A percentile compares a stretch with the other conserved stretches of the same genome.
These are phyloP conservation scores for Cladophialophora carrionii DNA, from an alignment of 2,329 filamentous ascomycete species.

Conservation along the genomic window DNA sequence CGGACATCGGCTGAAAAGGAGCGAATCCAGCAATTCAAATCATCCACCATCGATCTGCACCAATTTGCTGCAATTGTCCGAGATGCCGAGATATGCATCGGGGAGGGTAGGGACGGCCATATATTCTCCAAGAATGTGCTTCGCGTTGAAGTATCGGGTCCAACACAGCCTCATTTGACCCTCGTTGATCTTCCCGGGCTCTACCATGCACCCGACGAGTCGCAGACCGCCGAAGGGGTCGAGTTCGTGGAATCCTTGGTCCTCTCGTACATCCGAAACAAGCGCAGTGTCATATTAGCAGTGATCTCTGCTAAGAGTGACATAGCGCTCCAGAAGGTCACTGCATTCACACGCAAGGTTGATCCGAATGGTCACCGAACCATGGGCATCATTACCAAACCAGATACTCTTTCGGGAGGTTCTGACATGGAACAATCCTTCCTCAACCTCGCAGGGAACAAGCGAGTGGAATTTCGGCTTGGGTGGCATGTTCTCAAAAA, in stretches of 20 bases:
- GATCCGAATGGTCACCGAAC: constrained; percentile 28
- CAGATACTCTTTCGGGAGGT: constrained; percentile 39
- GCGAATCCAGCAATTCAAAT: constrained; percentile 32
- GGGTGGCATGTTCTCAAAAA: constrained; percentile 42
- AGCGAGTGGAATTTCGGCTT: constrained; percentile 39
- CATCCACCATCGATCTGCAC: constrained; percentile 34
- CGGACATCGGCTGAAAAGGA: constrained; percentile 28
- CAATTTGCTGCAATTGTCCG: constrained; percentile 38
- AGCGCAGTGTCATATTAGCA: constrained; percentile 53
- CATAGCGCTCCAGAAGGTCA: constrained; percentile 47
- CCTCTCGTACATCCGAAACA: constrained; percentile 47
- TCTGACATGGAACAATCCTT: constrained; percentile 46
- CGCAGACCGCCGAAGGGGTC: constrained; percentile 49
- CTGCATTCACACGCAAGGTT: constrained; percentile 43
- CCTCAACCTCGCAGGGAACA: constrained; percentile 47
- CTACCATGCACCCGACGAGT: constrained; percentile 41
- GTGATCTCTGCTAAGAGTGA: constrained; percentile 52
- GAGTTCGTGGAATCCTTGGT: constrained; percentile 56
- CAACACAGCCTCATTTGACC: constrained; percentile 46
- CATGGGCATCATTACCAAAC: constrained; percentile 33
- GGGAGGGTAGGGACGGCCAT: constrained; percentile 35
- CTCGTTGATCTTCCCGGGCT: constrained; percentile 53
- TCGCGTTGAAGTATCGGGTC: constrained; percentile 49
- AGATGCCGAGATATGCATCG: constrained; percentile 38
- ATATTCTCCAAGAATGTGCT: constrained; percentile 50